A percentile compares a stretch with the other conserved stretches of the same genome.
Conservation (phyloP, 192 early-diverging fungal species). For the Backusella circina region DNA sequence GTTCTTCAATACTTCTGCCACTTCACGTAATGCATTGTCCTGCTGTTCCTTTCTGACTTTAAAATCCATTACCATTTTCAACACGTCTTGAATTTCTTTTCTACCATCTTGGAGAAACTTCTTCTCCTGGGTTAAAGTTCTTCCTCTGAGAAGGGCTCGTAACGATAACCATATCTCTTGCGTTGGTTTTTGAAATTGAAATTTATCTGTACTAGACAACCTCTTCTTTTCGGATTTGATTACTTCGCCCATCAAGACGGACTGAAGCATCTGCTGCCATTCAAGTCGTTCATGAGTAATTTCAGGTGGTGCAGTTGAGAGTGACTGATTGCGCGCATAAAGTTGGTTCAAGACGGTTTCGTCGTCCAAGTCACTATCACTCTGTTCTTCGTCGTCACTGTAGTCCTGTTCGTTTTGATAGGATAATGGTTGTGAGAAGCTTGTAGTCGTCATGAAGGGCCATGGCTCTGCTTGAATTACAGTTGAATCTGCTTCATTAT, state of each 20-base stretch:
- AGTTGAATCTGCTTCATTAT: background rate
- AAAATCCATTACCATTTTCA: constrained; percentile 67
- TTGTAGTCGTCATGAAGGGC: background rate
- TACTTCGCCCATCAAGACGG: constrained; percentile 78
- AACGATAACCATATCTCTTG: constrained; percentile 73
- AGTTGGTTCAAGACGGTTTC: constrained; percentile 22
- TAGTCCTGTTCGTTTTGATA: constrained; percentile 7
- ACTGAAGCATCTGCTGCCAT: constrained; percentile 84
- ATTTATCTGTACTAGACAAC: constrained; percentile 47
- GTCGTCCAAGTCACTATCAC: constrained; percentile 7
- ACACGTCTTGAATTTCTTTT: constrained; percentile 47
- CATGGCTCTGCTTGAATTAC: background rate
- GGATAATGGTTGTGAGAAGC: background rate
- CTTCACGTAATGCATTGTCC: constrained; percentile 52
- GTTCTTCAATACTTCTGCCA: constrained; percentile 65
- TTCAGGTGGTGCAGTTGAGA: constrained; percentile 28
- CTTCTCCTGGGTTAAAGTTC: constrained; percentile 62
- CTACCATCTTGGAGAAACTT: constrained; percentile 63
- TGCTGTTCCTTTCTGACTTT: constrained; percentile 20
- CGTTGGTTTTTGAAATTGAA: constrained; percentile 42
- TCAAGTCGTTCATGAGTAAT: constrained; percentile 67
- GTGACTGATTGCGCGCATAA: constrained; percentile 13
- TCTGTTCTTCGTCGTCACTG: constrained; percentile 20
- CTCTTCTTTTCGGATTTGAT: constrained; percentile 81
- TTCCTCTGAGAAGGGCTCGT: constrained; percentile 59